These are phyloP conservation scores for Eutrema japonicum DNA, from an alignment of 345 rosid genomes.

Conservation along the genomic window DNA sequence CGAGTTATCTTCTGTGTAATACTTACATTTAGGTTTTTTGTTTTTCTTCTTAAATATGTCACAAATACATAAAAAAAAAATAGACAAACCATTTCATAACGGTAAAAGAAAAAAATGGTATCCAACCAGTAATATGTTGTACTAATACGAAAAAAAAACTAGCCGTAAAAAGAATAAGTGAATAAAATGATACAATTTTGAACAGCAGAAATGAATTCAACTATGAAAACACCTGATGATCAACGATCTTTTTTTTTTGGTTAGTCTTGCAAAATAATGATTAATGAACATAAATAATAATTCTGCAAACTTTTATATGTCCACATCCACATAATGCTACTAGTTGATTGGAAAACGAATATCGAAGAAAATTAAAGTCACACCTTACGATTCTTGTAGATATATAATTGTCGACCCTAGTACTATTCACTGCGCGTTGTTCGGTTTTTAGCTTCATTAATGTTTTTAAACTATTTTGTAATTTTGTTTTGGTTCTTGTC, in stretches of 20 bases:
- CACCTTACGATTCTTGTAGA: not conserved
- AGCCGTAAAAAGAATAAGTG: not conserved
- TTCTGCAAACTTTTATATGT: not conserved
- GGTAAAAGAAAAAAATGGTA: no score
- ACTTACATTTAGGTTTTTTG: no score
- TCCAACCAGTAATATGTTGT: no score
- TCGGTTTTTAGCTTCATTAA: not conserved
- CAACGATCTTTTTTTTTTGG: not conserved
- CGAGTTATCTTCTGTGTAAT: not conserved
- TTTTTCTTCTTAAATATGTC: not conserved
- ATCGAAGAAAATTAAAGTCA: constrained; percentile 7
- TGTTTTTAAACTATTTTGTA: not conserved
- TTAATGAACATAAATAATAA: not conserved
- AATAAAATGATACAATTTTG: not conserved
- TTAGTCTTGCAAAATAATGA: not conserved
- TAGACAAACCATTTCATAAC: no score
- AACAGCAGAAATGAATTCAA: not conserved
- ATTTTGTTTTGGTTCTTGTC: not conserved
- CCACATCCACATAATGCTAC: no score
- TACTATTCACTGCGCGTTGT: not conserved
- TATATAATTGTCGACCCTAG: constrained; percentile 11
- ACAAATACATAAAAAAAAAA: not conserved
- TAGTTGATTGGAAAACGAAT: no score
- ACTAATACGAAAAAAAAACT: no score
- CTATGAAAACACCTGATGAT: not conserved